Conservation (phyloP, 106 monocot genomes). For the Vanilla planifolia region DNA sequence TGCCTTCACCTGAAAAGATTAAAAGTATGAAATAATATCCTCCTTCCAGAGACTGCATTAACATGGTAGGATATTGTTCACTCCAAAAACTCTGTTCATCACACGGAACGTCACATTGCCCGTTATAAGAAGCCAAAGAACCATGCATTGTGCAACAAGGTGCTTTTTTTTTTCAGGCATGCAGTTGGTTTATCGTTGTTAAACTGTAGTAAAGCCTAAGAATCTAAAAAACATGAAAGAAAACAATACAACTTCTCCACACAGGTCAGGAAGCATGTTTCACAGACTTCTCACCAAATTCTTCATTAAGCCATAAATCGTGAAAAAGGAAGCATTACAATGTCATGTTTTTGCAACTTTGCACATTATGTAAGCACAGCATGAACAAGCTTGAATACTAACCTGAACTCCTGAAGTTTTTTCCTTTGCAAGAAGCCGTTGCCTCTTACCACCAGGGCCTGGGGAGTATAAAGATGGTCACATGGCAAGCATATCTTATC, state of each 20-base stretch:
- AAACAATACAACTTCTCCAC: too few species aligned
- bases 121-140: neutral
- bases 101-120: neutral
- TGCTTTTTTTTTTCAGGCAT: neutral
- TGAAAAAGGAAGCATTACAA: neutral
- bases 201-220: neutral
- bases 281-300: too few species aligned
- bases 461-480: slow-evolving; percentile 1
- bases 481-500: neutral
- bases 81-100: too few species aligned
- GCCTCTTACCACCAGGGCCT: slow-evolving; percentile 7
- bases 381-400: neutral
- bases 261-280: too few species aligned
- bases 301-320: too few species aligned
- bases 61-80: neutral
- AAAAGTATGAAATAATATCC: neutral
- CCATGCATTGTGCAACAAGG: neutral
- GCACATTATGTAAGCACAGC: neutral
- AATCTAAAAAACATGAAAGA: neutral
- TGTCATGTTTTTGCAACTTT: neutral
- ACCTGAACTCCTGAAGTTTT: neutral
- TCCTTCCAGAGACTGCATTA: neutral
- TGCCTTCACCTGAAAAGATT: slow-evolving; percentile 1
- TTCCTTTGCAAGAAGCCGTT: slow-evolving; percentile 7
- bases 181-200: neutral